phyloP scores from a whole-genome alignment of 2,329 filamentous ascomycete genomes.

The Leptographium wingfieldii region DNA sequence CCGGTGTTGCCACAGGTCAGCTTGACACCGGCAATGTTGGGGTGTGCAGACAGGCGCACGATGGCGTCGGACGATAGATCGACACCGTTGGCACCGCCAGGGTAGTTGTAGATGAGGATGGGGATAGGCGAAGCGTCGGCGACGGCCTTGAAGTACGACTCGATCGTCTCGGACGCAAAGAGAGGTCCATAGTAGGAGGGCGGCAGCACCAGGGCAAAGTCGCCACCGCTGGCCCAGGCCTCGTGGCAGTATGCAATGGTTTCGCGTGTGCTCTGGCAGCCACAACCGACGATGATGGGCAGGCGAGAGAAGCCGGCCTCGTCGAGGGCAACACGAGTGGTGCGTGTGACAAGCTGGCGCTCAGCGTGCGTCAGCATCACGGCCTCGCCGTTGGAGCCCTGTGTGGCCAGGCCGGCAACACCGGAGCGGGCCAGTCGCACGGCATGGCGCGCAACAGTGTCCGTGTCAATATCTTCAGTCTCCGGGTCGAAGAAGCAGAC shows the following conservation, averaged over 20 bases:
- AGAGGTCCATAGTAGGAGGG: constrained; percentile 63
- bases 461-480: constrained; percentile 54
- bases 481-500: constrained; percentile 58
- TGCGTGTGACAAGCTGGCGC: constrained; percentile 53
- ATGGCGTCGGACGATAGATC: constrained; percentile 53
- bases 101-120: constrained; percentile 58
- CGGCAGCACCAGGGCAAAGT: constrained; percentile 64
- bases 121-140: constrained; percentile 51
- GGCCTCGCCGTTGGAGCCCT: constrained; percentile 74
- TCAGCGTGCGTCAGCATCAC: constrained; percentile 64
- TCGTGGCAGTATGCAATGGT: constrained; percentile 57
- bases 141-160: constrained; percentile 53
- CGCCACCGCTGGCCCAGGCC: constrained; percentile 55
- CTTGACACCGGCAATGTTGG: constrained; percentile 57
- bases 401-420: constrained; percentile 61
- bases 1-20: constrained; percentile 60
- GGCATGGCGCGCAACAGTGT: constrained; percentile 46
- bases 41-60: constrained; percentile 44
- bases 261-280: constrained; percentile 60
- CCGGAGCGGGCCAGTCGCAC: constrained; percentile 62
- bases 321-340: constrained; percentile 58
- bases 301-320: constrained; percentile 50
- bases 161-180: constrained; percentile 49
- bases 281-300: constrained; percentile 66
- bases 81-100: constrained; percentile 48